Evolutionary conservation across 495 filamentous ascomycete species (phyloP), one percentile per base, ranked within the genome.

Genomic region (Hypomontagnella monticulosa): DNA sequence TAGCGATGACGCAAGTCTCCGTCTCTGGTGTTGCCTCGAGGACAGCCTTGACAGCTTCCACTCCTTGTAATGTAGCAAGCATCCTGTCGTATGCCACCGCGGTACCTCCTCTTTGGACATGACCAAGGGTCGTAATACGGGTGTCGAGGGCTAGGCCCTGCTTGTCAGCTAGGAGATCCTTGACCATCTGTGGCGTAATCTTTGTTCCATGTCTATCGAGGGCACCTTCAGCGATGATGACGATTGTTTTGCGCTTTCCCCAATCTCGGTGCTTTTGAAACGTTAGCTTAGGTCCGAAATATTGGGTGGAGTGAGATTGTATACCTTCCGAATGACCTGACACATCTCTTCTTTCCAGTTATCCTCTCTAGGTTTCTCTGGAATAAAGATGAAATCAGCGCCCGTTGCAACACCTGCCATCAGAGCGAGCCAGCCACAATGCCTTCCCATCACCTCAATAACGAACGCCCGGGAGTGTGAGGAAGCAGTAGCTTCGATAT

Each of bases 401-500:
- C 95, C 96, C 2, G 92, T 96, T 59, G 91, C 93, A 50, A 98
- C 92, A 59, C 93, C 95, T 10, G 96, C 90, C 93, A 97, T 97
- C 43, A 99, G 81, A 41, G 95, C 96, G 49, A 99, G 81, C 96
- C 96, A 99, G 38, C 96, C 96, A 71, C 96, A 99, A 78, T 98
- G 94, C 56, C 96, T 86, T n/a, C 96, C 96, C 96, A 99, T 99
- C 46, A 98, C 96, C 75, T 98, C 96, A 68, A 99, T 89, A 27
- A 99, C 94, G 76, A 99, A 99, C 37, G 96, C 96, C 66, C 96
- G 83, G 56, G 97, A 96, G 78, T 98, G 96, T n/a, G 92, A 97
- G 36, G 88, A 92, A 5, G 96, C 96, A 1, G 96, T 99, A 32
- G 95, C 93, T 75, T 98, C 97, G 64, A 99, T 97, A 75, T 90